Evolutionary conservation across 257 asterid genomes (phyloP), one percentile per base, ranked within the genome.

Genomic region (Nicotiana benthamiana): DNA sequence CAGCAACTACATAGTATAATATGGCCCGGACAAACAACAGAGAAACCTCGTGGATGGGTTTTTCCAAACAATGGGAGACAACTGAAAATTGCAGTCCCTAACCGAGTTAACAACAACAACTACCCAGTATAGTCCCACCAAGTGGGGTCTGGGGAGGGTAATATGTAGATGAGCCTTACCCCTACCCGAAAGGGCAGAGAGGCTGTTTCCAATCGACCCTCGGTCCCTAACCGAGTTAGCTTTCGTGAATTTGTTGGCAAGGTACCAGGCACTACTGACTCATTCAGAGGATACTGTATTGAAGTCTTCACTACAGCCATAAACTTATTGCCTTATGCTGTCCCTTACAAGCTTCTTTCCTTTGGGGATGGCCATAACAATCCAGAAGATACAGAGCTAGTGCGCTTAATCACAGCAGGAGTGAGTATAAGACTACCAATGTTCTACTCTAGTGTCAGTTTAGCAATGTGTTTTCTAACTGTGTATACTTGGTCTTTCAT

Each of bases 31-130:
- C 85, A 84, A 79, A 80, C 86, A 20, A 74, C 82, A 15, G 30
- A 54, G 20, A 88, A 77, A 63, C 97, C 97, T 18, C 86, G 93
- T 15, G 94, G 97, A 7, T 92, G 97, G 97, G 93, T 85, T 84
- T 87, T 90, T 26, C 93, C 93, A 0, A 81, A 81, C 22, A 89
- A 86, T 24, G 91, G 90, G 56, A 88, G 88, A 79, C 81, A 85
- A 22, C 59, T 90, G 77, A 87, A 26, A 83, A 87, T 92, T 32
- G 97, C 90, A 32, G 91, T 92, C 5, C 94, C 97, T 12, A 76
- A 79, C 17, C 85, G 93, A 27, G 90, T 78, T n/a, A 87, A n/a
- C n/a, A n/a, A n/a, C n/a, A n/a, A n/a, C n/a, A n/a, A n/a, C n/a
- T n/a, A n/a, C n/a, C n/a, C n/a, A n/a, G n/a, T n/a, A n/a, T n/a